Evolutionary conservation across 257 asterid species (phyloP).

Genomic region (Nicotiana paniculata): DNA sequence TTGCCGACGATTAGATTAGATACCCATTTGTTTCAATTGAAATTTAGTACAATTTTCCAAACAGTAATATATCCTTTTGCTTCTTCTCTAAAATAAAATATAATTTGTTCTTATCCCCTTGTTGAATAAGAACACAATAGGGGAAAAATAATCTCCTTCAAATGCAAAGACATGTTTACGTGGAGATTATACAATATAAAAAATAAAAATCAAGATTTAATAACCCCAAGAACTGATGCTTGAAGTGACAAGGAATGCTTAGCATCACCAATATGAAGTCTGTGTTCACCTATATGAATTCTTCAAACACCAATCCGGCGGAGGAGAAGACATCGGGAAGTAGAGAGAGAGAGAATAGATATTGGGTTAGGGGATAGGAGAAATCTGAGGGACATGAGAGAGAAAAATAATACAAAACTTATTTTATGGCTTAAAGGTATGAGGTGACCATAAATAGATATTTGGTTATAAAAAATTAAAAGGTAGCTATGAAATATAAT

Average conservation of each 20-base stretch:
- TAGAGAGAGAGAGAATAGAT: too few species aligned
- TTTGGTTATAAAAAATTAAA: too few species aligned
- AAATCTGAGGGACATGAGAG: too few species aligned
- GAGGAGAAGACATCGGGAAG: too few species aligned
- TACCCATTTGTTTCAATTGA: not conserved
- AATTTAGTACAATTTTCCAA: not conserved
- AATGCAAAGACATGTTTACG: not conserved
- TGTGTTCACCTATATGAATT: slow-evolving; percentile 78
- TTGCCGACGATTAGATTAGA: not conserved
- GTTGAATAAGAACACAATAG: not conserved
- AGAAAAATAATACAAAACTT: too few species aligned
- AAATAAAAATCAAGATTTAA: slow-evolving; percentile 14
- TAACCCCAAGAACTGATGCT: slow-evolving; percentile 39
- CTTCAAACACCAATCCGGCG: slow-evolving; percentile 45
- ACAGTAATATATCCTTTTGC: not conserved
- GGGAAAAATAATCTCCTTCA: not conserved
- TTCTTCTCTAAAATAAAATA: not conserved
- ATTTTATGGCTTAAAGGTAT: too few species aligned
- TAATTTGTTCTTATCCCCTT: not conserved
- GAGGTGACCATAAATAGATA: too few species aligned
- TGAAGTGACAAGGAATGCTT: slow-evolving; percentile 56
- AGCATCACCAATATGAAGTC: slow-evolving; percentile 48
- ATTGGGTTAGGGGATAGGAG: too few species aligned
- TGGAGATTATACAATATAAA: not conserved
- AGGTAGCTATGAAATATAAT: too few species aligned